Base-by-base conservation (phyloP, 805 yeast species). In the Candida parachauliodes region DNA sequence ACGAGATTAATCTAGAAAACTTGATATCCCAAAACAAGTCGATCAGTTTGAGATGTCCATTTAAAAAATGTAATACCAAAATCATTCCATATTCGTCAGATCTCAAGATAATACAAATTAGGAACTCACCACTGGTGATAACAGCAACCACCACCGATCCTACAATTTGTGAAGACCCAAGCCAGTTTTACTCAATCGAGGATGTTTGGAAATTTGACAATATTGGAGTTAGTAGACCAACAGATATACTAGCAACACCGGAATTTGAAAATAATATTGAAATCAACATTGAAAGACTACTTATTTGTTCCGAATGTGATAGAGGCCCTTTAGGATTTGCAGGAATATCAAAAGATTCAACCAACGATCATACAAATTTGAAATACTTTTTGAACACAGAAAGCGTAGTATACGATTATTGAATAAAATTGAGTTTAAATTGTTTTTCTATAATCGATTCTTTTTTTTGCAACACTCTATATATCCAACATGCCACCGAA, bases 161-260 rank as follows among this genome's bases (percentile, higher is more conserved):
- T 24, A 32, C 31, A 11, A 15, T 37, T 8, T 28, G 31, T n/a
- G 35, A 40, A 19, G 31, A 44, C 10, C 22, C 31, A 12, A 17
- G 34, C 26, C 21, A 41, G 16, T 80, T 77, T 49, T 63, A 69
- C 29, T 49, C 62, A 20, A 61, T 81, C 1, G 50, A 59, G 2
- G 86, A 82, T 49, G 77, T 80, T 37, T 84, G 93, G 93, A 84
- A 77, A 45, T 84, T 84, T 48, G 89, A 84, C 45, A 84, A 84
- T 49, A 74, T 84, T 32, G 89, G 88, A 1, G 91, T 84, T 2
- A 81, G 88, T 1, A 70, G 70, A 40, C 62, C 69, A 1, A 34
- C 66, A 1, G 51, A 51, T 7, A 11, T 27, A 14, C 51, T 48
- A 28, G 54, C 54, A 33, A 44, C 49, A 4, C 25, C 22, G 8